Conservation (phyloP, 176 grass and related monocot genomes). For the Cymbopogon citratus region DNA sequence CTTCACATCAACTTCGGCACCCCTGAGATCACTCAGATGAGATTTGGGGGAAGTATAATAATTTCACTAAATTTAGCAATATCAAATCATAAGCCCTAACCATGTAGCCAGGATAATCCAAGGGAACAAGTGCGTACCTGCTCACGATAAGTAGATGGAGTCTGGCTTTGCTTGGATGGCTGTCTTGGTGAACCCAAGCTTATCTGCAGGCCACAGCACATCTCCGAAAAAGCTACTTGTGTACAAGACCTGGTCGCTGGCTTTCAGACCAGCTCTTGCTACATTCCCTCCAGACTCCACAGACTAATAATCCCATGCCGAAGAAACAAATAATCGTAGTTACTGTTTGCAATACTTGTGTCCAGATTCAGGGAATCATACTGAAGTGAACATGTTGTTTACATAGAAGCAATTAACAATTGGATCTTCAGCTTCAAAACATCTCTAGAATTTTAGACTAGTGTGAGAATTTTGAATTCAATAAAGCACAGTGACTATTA, state of each 20-base stretch:
- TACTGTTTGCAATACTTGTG: not conserved
- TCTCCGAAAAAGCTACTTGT: conserved; percentile 97
- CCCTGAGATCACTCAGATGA: conserved; percentile 39
- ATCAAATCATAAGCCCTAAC: not conserved
- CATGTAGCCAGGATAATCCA: not conserved
- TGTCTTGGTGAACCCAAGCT: conserved; percentile 97
- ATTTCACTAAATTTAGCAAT: conserved; percentile 6
- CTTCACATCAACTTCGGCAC: conserved; percentile 76
- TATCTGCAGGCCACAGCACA: conserved; percentile 95
- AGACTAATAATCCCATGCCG: conserved; percentile 47
- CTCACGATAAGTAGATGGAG: conserved; percentile 90
- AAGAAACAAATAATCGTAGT: not conserved
- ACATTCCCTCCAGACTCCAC: conserved; percentile 91
- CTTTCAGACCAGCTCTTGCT: conserved; percentile 64
- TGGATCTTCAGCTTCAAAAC: not conserved
- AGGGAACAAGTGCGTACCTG: conserved; percentile 39
- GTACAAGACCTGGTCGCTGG: conserved; percentile 86
- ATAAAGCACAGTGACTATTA: not conserved
- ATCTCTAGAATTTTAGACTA: not conserved
- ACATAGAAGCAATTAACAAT: not conserved
- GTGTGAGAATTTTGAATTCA: not conserved
- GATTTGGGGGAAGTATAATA: not conserved
- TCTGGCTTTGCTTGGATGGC: conserved; percentile 96
- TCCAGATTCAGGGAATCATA: conserved; percentile 7
- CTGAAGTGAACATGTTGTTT: not conserved